Conservation (phyloP, 257 asterid genomes). For the Asclepias syriaca region DNA sequence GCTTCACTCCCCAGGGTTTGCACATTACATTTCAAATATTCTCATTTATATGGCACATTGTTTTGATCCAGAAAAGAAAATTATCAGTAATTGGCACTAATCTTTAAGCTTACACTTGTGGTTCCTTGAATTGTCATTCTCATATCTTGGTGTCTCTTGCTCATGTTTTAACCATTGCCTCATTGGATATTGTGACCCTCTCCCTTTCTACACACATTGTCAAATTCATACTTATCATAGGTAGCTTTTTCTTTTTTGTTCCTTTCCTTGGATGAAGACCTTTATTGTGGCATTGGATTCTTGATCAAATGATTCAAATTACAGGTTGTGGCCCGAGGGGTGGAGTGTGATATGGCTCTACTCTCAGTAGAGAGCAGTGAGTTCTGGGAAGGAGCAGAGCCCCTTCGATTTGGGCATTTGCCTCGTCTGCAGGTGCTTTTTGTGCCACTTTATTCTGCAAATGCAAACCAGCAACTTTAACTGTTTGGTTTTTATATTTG, state of each 20-base stretch:
- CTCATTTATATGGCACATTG: neutral
- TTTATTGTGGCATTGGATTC: neutral
- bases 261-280: neutral
- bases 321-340: constrained; percentile 85
- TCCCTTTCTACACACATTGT: neutral
- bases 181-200: neutral
- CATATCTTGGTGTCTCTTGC: neutral
- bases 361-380: constrained; percentile 74
- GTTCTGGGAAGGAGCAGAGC: constrained; percentile 82
- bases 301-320: neutral
- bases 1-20: neutral
- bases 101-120: neutral
- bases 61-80: neutral
- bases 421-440: constrained; percentile 71
- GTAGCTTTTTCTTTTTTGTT: neutral
- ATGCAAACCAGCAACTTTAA: constrained; percentile 7
- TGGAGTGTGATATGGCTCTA: constrained; percentile 89
- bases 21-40: neutral
- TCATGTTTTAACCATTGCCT: neutral
- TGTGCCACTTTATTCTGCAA: constrained; percentile 7
- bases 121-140: neutral
- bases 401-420: constrained; percentile 66
- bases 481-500: neutral
- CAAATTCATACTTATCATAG: neutral
- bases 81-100: neutral